Conservation (phyloP, 805 yeast species). For the Saturnispora galanensis region DNA sequence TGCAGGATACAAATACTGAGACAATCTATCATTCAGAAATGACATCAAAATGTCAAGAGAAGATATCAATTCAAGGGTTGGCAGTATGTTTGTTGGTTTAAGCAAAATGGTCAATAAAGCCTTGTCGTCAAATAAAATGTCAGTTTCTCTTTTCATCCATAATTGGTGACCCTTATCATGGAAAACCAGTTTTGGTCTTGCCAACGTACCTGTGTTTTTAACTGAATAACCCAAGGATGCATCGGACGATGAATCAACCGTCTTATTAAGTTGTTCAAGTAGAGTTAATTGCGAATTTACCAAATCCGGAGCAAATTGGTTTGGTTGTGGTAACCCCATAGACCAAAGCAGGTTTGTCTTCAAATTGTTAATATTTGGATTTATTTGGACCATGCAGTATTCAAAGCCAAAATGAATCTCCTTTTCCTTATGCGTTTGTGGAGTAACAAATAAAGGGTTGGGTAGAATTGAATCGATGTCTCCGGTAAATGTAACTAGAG, state of each 20-base stretch:
- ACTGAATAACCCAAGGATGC: constrained; percentile 28
- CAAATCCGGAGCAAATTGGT: constrained; percentile 29
- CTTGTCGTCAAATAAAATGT: constrained; percentile 23
- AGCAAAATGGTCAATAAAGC: constrained; percentile 39
- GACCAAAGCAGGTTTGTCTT: neutral
- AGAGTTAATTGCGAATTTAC: constrained; percentile 23
- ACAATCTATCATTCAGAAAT: constrained; percentile 32
- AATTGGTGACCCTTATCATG: constrained; percentile 32
- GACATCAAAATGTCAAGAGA: constrained; percentile 46
- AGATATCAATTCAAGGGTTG: constrained; percentile 33
- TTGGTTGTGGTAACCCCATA: constrained; percentile 23
- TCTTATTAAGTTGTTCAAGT: constrained; percentile 17
- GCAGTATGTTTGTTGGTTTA: constrained; percentile 20
- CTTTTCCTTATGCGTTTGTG: neutral
- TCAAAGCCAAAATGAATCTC: constrained; percentile 40
- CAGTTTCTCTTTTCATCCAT: constrained; percentile 40
- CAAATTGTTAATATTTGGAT: neutral
- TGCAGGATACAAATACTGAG: constrained; percentile 39
- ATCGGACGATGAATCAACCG: constrained; percentile 20
- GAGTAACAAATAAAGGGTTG: constrained; percentile 1
- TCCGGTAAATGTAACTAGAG: constrained; percentile 29
- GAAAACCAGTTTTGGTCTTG: constrained; percentile 30
- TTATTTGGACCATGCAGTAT: constrained; percentile 20
- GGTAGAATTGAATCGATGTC: neutral
- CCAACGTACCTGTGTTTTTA: constrained; percentile 19